Evolutionary conservation across 2,329 filamentous ascomycete species (phyloP), one percentile per base, ranked within the genome.

Genomic region (Aureobasidium musti): DNA sequence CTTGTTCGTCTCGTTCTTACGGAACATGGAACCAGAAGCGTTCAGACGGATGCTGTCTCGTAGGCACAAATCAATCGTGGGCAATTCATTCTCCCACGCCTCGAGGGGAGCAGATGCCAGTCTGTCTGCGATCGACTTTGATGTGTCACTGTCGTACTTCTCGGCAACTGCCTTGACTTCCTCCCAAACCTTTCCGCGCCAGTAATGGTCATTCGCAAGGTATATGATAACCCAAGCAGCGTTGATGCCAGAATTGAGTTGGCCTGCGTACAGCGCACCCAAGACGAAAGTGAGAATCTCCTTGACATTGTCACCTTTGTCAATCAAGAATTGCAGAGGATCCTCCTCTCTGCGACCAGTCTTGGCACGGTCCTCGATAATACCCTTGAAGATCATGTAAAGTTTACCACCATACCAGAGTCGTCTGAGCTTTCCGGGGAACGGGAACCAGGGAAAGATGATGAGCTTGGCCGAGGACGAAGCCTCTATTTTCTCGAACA

Each of bases 241-340:
- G 69, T 84, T 86, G 72, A 85, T 80, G 45, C 83, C 84, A 28
- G 77, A 83, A 74, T 87, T 87, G n/a, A 86, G 69, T 39, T 83
- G 76, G n/a, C 84, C 84, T 1, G 84, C 84, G 71, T 84, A 86
- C 3, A 87, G 74, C 0, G 82, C 76, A 14, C 81, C 80, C n/a
- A 86, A 75, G 39, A 85, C 77, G 73, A 86, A 85, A 21, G 74
- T 71, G 41, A 83, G 76, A 39, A 84, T 80, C 54, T 79, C 75
- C 8, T 73, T 70, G 13, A 82, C 77, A 19, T 73, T 74, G n/a
- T 82, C 79, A 5, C 81, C 84, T 35, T 79, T 74, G 49, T 87
- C 84, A 23, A 87, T 78, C 45, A 86, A 71, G 33, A 77, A 79
- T 71, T 87, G 84, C 70, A 87, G 69, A 0, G 83, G 76, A 69